These are phyloP conservation scores for Capillidium rhysosporum DNA, from an alignment of 371 early-diverging fungal species.

Conservation along the genomic window DNA sequence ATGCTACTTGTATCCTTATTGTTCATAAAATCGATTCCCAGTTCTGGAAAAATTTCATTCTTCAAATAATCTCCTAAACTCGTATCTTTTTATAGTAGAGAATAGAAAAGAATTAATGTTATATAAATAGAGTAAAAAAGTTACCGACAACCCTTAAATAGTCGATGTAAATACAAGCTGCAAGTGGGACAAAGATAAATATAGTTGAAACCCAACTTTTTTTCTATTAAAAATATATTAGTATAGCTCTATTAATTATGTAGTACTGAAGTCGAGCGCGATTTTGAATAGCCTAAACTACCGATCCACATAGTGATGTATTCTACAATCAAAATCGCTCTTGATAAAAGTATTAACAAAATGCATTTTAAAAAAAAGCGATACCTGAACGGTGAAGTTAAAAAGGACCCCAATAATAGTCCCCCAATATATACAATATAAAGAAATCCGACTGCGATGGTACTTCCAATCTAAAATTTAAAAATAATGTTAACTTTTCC, in stretches of 20 bases:
- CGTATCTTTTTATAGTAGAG: neutral
- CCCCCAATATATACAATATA: neutral
- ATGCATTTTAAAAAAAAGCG: neutral
- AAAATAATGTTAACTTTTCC: neutral
- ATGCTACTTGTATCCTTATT: neutral
- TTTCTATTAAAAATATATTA: neutral
- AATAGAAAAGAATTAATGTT: neutral
- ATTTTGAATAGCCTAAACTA: neutral
- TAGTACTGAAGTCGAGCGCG: neutral
- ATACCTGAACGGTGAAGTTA: neutral
- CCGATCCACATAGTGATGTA: neutral
- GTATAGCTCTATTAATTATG: neutral
- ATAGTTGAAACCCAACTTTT: neutral
- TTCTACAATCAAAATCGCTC: constrained; percentile 1
- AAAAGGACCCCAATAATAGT: neutral
- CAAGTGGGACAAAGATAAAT: neutral
- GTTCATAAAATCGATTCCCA: neutral
- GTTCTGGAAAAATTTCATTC: neutral
- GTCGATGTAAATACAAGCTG: neutral
- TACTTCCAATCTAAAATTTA: neutral
- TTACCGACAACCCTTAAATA: neutral
- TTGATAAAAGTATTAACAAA: neutral
- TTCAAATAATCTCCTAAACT: neutral
- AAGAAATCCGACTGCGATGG: neutral
- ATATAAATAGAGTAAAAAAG: neutral